Conservation (phyloP, 2,329 filamentous ascomycete species). For the Colletotrichum incanum region DNA sequence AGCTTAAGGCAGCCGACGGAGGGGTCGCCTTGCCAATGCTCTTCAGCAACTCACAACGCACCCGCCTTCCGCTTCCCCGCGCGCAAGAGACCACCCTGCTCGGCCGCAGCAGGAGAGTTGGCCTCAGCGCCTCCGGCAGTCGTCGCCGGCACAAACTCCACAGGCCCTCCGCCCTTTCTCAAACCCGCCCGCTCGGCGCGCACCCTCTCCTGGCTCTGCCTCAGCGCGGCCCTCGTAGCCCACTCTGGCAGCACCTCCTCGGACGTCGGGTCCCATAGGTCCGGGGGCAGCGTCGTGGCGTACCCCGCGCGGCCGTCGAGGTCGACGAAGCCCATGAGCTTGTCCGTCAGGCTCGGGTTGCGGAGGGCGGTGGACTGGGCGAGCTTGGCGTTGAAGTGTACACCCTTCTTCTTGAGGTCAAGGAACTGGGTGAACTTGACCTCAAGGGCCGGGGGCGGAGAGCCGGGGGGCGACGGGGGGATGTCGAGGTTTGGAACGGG, state of each 20-base stretch:
- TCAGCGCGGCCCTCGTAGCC: slow-evolving; percentile 67
- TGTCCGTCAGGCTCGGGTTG: slow-evolving; percentile 81
- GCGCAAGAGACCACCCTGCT: slow-evolving; percentile 47
- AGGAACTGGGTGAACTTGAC: slow-evolving; percentile 83
- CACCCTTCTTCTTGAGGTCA: slow-evolving; percentile 80
- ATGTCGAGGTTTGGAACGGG: slow-evolving; percentile 81
- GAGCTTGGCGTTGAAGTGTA: slow-evolving; percentile 85
- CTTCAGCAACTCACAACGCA: slow-evolving; percentile 15
- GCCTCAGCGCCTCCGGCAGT: slow-evolving; percentile 9
- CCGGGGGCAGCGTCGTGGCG: slow-evolving; percentile 70
- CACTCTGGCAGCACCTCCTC: slow-evolving; percentile 65
- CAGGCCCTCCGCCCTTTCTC: slow-evolving; percentile 57
- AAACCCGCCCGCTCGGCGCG: slow-evolving; percentile 63
- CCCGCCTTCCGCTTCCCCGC: slow-evolving; percentile 54
- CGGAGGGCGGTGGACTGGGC: slow-evolving; percentile 76
- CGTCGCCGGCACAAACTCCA: slow-evolving; percentile 66
- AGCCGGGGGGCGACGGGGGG: slow-evolving; percentile 79
- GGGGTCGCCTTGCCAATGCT: neutral
- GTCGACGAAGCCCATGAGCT: slow-evolving; percentile 78
- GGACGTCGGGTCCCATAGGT: slow-evolving; percentile 70
- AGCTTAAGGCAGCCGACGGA: neutral
- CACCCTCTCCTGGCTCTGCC: slow-evolving; percentile 63
- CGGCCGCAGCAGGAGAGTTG: slow-evolving; percentile 39
- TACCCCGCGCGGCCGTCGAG: slow-evolving; percentile 72
- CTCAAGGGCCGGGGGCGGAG: slow-evolving; percentile 67